Evolutionary conservation across 768 basidiomycete genomes (phyloP).

Genomic region (Lactarius vividus): DNA sequence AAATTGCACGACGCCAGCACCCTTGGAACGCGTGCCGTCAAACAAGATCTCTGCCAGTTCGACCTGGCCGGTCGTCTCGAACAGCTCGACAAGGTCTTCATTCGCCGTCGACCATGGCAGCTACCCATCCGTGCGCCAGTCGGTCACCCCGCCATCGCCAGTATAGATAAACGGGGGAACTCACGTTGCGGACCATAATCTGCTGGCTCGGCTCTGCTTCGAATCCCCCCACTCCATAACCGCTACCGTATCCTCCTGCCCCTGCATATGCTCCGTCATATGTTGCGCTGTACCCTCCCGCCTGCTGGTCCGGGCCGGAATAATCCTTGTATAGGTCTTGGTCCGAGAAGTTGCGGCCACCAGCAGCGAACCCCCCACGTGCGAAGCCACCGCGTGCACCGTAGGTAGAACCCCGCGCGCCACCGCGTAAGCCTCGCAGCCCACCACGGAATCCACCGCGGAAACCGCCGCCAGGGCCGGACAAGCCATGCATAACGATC

Average conservation of each 20-base stretch:
- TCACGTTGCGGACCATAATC: constrained; percentile 97
- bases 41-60: constrained; percentile 93
- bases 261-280: constrained; percentile 37
- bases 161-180: constrained; percentile 36
- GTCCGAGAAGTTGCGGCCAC: constrained; percentile 73
- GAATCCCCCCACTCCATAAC: constrained; percentile 36
- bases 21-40: constrained; percentile 90
- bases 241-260: constrained; percentile 30
- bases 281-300: constrained; percentile 38
- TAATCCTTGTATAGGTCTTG: constrained; percentile 92
- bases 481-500: constrained; percentile 87
- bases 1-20: constrained; percentile 95
- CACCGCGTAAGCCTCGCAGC: constrained; percentile 44
- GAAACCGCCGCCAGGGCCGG: constrained; percentile 57
- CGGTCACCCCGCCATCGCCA: constrained; percentile 6
- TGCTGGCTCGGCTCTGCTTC: constrained; percentile 88
- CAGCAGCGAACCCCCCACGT: constrained; percentile 48
- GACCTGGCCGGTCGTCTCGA: constrained; percentile 96
- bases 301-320: constrained; percentile 77
- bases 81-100: constrained; percentile 95
- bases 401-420: constrained; percentile 49
- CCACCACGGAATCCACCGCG: constrained; percentile 52
- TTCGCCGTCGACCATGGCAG: constrained; percentile 99
- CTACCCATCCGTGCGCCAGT: constrained; percentile 40
- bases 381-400: constrained; percentile 55